Evolutionary conservation across 345 rosid genomes (phyloP).

Genomic region (Punica granatum): DNA sequence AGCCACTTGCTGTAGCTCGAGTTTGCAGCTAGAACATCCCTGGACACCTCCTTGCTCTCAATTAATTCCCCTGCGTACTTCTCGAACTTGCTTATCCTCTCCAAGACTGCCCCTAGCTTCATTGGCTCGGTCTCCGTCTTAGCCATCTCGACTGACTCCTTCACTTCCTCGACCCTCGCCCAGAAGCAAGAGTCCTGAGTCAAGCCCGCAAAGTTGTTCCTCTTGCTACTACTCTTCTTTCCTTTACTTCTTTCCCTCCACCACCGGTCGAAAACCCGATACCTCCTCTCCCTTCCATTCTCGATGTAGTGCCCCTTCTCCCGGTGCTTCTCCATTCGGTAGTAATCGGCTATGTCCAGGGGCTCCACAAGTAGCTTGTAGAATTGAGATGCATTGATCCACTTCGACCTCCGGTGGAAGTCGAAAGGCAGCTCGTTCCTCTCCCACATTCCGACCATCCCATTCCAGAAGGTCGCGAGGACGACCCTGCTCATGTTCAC

Average conservation of each 20-base stretch:
- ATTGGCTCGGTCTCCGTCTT: conserved; percentile 29
- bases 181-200: conserved; percentile 90
- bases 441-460: conserved; percentile 49
- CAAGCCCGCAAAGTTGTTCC: conserved; percentile 46
- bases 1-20: conserved; percentile 69
- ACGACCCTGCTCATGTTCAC: conserved; percentile 51
- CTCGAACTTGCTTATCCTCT: conserved; percentile 26
- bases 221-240: not conserved
- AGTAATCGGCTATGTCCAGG: conserved; percentile 64
- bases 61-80: conserved; percentile 31
- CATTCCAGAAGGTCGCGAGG: conserved; percentile 67
- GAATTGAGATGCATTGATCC: conserved; percentile 56
- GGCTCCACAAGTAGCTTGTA: conserved; percentile 74
- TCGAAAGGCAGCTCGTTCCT: conserved; percentile 61
- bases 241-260: conserved; percentile 22
- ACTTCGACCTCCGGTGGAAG: conserved; percentile 41
- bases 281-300: conserved; percentile 64
- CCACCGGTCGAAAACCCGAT: conserved; percentile 59
- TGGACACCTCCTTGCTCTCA: conserved; percentile 48
- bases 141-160: conserved; percentile 35
- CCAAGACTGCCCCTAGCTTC: conserved; percentile 20
- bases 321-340: conserved; percentile 23
- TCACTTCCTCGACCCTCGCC: conserved; percentile 80
- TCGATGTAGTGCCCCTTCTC: conserved; percentile 39
- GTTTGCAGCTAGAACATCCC: conserved; percentile 50